Conservation (phyloP, 78 protist genomes). For the Capsaspora owczarzaki region DNA sequence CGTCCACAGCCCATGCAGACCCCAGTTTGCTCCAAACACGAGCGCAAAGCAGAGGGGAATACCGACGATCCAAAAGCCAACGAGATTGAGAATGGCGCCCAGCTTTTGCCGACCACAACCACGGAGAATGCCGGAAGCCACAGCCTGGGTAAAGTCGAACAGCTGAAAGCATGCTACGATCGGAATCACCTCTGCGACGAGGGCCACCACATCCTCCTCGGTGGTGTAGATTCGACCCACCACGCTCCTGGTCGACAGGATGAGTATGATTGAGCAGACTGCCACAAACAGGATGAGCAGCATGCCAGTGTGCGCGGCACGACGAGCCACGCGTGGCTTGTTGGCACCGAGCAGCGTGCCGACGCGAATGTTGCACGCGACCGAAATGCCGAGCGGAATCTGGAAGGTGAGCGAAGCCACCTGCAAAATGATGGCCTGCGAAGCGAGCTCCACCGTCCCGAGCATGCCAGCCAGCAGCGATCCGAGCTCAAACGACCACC, state of each 20-base stretch:
- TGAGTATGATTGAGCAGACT: background rate
- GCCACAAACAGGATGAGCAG: background rate
- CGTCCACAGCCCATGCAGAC: background rate
- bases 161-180: background rate
- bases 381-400: background rate
- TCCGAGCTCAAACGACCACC: conserved; percentile 17
- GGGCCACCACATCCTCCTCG: background rate
- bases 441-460: background rate
- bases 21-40: no score
- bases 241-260: background rate
- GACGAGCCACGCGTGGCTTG: background rate
- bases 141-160: background rate
- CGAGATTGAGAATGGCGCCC: background rate
- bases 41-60: background rate
- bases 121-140: background rate
- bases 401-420: background rate
- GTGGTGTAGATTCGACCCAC: background rate
- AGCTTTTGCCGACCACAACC: background rate
- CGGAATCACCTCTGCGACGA: background rate
- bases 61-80: background rate
- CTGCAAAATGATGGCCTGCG: background rate
- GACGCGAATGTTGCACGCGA: background rate
- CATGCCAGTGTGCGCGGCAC: background rate
- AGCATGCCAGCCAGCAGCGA: background rate
- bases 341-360: conserved; percentile 4